A percentile compares a stretch with the other conserved stretches of the same genome.
phyloP scores from a whole-genome alignment of 2,329 filamentous ascomycete species.

The Plenodomus lindquistii region DNA sequence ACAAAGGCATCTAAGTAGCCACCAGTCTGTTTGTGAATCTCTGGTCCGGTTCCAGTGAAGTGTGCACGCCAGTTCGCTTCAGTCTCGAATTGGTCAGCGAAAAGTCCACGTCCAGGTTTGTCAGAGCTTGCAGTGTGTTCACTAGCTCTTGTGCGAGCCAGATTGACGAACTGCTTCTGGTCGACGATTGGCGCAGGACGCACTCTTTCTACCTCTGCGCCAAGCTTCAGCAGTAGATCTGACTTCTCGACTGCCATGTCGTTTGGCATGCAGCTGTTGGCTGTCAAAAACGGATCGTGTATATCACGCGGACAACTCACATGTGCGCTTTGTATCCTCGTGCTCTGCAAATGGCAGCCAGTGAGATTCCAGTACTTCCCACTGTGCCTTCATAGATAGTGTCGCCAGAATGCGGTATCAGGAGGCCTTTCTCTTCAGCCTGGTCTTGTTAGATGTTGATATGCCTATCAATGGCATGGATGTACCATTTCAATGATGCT shows the following conservation, averaged over 20 bases:
- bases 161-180: conserved; percentile 90
- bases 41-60: conserved; percentile 79
- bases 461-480: background rate
- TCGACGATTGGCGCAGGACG: conserved; percentile 92
- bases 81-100: conserved; percentile 96
- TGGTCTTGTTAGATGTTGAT: conserved; percentile 37
- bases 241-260: conserved; percentile 90
- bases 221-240: conserved; percentile 83
- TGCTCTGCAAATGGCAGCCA: conserved; percentile 85
- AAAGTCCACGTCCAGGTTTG: conserved; percentile 77
- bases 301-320: conserved; percentile 44
- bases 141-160: conserved; percentile 74
- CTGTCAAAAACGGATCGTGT: conserved; percentile 9
- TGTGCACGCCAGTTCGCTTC: conserved; percentile 87
- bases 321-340: conserved; percentile 92
- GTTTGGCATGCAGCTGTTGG: conserved; percentile 81
- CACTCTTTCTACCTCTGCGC: conserved; percentile 90
- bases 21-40: conserved; percentile 79
- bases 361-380: conserved; percentile 92
- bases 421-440: conserved; percentile 76
- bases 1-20: conserved; percentile 84
- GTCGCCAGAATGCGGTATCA: conserved; percentile 81
- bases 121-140: conserved; percentile 67
- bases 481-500: conserved; percentile 73
- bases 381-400: conserved; percentile 98